Conservation (phyloP, 1,139 yeast species). For the Kurtzmaniella quercitrusa region DNA sequence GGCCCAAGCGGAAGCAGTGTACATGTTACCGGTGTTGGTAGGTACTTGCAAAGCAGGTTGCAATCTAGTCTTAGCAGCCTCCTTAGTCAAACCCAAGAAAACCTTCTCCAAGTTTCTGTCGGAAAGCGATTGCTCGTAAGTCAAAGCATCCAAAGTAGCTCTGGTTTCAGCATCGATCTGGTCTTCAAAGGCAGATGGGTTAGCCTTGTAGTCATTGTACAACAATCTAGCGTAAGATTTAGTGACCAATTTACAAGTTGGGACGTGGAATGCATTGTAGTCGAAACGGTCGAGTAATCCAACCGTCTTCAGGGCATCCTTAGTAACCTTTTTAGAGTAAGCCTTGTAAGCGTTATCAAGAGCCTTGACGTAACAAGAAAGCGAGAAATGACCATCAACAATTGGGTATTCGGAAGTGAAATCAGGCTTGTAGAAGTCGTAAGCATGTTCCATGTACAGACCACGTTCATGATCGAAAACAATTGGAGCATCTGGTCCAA, state of each 20-base stretch:
- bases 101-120: slow-evolving; percentile 84
- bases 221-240: slow-evolving; percentile 91
- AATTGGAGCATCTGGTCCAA: slow-evolving; percentile 98
- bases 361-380: slow-evolving; percentile 92
- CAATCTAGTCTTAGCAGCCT: slow-evolving; percentile 63
- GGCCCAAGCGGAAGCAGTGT: slow-evolving; percentile 92
- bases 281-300: slow-evolving; percentile 75
- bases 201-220: slow-evolving; percentile 78
- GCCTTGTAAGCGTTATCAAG: slow-evolving; percentile 80
- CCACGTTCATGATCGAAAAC: slow-evolving; percentile 89
- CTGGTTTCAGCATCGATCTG: slow-evolving; percentile 52
- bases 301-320: slow-evolving; percentile 50
- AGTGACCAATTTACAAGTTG: slow-evolving; percentile 92
- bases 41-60: slow-evolving; percentile 81
- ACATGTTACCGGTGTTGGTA: slow-evolving; percentile 98
- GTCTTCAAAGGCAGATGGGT: slow-evolving; percentile 58
- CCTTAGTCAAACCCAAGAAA: slow-evolving; percentile 78
- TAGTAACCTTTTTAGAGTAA: slow-evolving; percentile 77
- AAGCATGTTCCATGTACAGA: slow-evolving; percentile 91
- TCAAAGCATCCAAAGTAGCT: slow-evolving; percentile 48
- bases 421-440: slow-evolving; percentile 97
- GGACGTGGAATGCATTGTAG: slow-evolving; percentile 96
- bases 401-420: slow-evolving; percentile 95
- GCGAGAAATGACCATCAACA: slow-evolving; percentile 96
- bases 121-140: slow-evolving; percentile 74